A percentile compares a stretch with the other conserved stretches of the same genome.
Conservation (phyloP, 495 filamentous ascomycete genomes). For the Apodospora peruviana region DNA sequence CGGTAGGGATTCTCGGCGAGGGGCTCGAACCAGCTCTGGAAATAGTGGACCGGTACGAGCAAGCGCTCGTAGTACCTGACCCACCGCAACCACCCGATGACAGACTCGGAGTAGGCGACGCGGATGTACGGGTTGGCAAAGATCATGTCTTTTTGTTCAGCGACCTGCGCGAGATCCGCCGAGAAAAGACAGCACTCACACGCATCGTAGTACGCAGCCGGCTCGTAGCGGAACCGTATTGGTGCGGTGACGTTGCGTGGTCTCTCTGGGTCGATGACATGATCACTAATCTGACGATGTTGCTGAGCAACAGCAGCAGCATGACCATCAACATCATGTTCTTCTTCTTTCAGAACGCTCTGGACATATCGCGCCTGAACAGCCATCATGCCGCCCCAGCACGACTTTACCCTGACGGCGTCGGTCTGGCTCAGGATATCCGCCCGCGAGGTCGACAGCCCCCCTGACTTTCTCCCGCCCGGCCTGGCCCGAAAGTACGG, state of each 20-base stretch:
- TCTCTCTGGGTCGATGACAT: slow-evolving; percentile 21
- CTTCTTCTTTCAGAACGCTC: no score
- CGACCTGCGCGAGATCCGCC: slow-evolving; percentile 52
- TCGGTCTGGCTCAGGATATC: slow-evolving; percentile 60
- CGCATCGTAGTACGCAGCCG: slow-evolving; percentile 66
- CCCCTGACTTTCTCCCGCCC: no score
- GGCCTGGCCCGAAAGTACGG: slow-evolving; percentile 66
- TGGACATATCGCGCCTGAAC: slow-evolving; percentile 66
- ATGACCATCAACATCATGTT: no score
- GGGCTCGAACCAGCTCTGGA: slow-evolving; percentile 48
- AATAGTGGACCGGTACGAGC: slow-evolving; percentile 46
- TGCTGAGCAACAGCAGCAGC: no score
- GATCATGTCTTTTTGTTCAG: slow-evolving; percentile 35
- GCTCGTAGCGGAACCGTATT: slow-evolving; percentile 60
- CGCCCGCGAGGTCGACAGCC: slow-evolving; percentile 44
- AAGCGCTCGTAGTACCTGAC: slow-evolving; percentile 56
- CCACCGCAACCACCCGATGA: slow-evolving; percentile 50
- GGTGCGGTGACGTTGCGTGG: slow-evolving; percentile 32
- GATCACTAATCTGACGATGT: slow-evolving; percentile 13
- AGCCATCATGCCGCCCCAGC: slow-evolving; percentile 79
- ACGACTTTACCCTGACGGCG: slow-evolving; percentile 67
- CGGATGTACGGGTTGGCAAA: slow-evolving; percentile 72
- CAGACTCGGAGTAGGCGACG: slow-evolving; percentile 53
- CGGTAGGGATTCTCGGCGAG: slow-evolving; percentile 56
- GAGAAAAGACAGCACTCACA: slow-evolving; percentile 78